A percentile compares a stretch with the other conserved stretches of the same genome.
These are phyloP conservation scores for Psophocarpus tetragonolobus DNA, from an alignment of 306 rosid genomes.

Conservation along the genomic window DNA sequence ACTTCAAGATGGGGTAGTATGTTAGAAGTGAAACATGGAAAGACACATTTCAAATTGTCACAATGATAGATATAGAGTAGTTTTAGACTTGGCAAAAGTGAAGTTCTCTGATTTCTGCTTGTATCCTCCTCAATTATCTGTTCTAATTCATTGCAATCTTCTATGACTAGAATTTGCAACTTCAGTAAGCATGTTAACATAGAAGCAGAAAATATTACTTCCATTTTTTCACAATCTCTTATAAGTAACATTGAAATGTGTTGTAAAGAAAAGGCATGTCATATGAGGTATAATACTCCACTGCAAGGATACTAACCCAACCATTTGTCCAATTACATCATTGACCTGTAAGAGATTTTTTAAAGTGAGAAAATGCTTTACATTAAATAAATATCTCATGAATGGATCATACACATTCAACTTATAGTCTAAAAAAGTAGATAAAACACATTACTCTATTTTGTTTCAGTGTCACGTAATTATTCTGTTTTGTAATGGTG, in stretches of 20 bases:
- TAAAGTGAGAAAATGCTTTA: neutral
- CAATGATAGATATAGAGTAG: neutral
- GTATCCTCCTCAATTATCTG: neutral
- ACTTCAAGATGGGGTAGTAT: neutral
- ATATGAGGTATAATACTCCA: neutral
- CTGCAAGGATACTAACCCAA: accelerated
- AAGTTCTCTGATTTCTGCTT: neutral
- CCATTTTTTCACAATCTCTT: neutral
- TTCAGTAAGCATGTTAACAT: neutral
- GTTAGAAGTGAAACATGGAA: neutral
- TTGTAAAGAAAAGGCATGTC: neutral
- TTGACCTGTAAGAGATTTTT: neutral
- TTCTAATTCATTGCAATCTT: neutral
- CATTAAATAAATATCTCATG: too few species aligned
- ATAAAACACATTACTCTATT: too few species aligned
- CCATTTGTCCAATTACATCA: neutral
- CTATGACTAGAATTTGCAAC: neutral
- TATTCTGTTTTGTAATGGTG: too few species aligned
- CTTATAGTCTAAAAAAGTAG: too few species aligned
- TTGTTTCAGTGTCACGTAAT: too few species aligned
- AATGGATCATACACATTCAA: too few species aligned
- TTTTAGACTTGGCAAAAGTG: neutral
- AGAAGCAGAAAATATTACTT: neutral
- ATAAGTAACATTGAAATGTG: accelerated
- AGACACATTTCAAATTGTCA: neutral